phyloP scores from a whole-genome alignment of 1,139 yeast species.

The Sugiyamaella paludigena region DNA sequence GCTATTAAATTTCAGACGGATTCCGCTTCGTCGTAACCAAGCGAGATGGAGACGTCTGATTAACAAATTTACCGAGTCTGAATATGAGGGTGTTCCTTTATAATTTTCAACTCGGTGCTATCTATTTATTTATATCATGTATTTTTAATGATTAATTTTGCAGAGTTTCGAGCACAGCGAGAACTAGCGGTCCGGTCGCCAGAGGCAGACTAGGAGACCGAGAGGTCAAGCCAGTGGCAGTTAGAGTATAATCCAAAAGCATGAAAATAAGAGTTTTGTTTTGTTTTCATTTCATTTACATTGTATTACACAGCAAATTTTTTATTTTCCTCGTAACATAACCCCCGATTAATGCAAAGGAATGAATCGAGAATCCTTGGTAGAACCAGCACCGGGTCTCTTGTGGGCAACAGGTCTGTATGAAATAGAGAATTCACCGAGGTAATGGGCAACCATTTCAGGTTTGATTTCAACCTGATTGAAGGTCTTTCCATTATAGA shows the following conservation, averaged over 20 bases:
- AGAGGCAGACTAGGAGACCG: neutral
- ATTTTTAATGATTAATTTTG: neutral
- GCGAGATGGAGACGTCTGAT: constrained; percentile 53
- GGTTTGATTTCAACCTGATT: constrained; percentile 98
- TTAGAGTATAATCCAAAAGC: no score
- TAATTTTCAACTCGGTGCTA: constrained; percentile 27
- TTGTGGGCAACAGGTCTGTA: constrained; percentile 99
- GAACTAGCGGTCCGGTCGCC: constrained; percentile 3
- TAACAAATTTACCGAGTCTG: constrained; percentile 47
- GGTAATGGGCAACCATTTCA: constrained; percentile 99
- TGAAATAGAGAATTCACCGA: constrained; percentile 99
- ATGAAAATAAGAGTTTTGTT: no score
- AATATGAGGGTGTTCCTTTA: constrained; percentile 65
- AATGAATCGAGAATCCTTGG: constrained; percentile 64
- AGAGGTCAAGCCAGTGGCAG: constrained; percentile 1
- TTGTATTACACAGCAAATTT: constrained; percentile 9
- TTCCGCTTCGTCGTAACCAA: constrained; percentile 56
- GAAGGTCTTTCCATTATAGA: constrained; percentile 99
- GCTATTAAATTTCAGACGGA: constrained; percentile 31
- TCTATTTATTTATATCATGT: neutral
- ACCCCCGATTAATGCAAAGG: constrained; percentile 37
- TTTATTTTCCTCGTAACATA: constrained; percentile 5
- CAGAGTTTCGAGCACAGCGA: neutral
- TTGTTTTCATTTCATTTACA: constrained; percentile 10
- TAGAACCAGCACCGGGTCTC: constrained; percentile 86